Conservation (phyloP, 192 early-diverging fungal genomes). For the Funneliformis mosseae region DNA sequence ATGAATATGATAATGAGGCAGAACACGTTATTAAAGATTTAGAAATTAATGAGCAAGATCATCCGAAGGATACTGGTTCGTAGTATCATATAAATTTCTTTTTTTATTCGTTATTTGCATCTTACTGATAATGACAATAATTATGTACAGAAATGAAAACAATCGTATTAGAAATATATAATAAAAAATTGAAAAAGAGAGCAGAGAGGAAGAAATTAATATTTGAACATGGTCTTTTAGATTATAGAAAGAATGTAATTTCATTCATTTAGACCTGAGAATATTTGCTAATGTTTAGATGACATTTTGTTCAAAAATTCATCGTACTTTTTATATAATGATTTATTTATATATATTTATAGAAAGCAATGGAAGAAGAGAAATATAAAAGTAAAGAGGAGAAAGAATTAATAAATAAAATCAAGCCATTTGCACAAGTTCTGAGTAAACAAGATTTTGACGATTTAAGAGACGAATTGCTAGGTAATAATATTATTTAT, state of each 20-base stretch:
- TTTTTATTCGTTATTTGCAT: neutral
- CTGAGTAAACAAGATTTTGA: constrained; percentile 58
- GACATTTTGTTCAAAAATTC: neutral
- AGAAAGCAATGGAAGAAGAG: constrained; percentile 66
- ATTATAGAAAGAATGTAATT: constrained; percentile 73
- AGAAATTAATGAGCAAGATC: constrained; percentile 85
- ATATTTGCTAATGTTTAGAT: neutral
- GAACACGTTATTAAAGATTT: constrained; percentile 96
- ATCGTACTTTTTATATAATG: neutral
- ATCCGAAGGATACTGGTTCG: constrained; percentile 77
- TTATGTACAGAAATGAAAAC: constrained; percentile 81
- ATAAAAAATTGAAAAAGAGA: constrained; percentile 80
- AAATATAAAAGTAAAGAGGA: constrained; percentile 87
- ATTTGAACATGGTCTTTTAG: constrained; percentile 85
- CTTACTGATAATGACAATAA: neutral
- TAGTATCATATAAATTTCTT: neutral
- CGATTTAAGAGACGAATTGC: constrained; percentile 13
- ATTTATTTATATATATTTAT: neutral
- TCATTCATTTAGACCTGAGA: neutral
- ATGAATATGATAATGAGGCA: constrained; percentile 95
- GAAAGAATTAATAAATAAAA: constrained; percentile 76
- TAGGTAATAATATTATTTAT: neutral
- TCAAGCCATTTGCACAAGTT: constrained; percentile 86
- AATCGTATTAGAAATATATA: constrained; percentile 93
- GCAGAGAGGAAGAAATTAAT: constrained; percentile 85